phyloP scores from a whole-genome alignment of 108 stramenopile species.

The Cyclotella kingstonii region DNA sequence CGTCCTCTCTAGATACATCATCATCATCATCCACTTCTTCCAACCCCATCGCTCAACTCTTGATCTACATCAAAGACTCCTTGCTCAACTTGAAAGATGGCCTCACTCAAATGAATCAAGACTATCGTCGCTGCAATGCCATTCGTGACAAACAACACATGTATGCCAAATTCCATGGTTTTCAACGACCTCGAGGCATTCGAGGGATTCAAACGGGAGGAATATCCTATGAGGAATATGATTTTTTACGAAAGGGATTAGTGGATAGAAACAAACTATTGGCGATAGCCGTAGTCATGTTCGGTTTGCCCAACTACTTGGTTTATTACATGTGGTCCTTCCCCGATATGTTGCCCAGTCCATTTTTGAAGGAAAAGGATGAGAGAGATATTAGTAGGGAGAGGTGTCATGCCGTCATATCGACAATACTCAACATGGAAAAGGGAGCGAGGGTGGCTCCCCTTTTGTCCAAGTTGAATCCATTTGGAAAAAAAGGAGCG shows the following conservation, averaged over 20 bases:
- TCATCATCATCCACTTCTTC: slow-evolving; percentile 20
- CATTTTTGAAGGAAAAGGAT: slow-evolving; percentile 56
- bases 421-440: slow-evolving; percentile 65
- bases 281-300: slow-evolving; percentile 59
- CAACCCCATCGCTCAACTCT: slow-evolving; percentile 58
- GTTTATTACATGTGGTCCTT: slow-evolving; percentile 80
- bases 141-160: slow-evolving; percentile 61
- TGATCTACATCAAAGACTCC: slow-evolving; percentile 67
- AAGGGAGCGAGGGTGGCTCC: slow-evolving; percentile 57
- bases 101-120: slow-evolving; percentile 50
- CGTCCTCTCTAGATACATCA: not conserved
- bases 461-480: slow-evolving; percentile 69
- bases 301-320: slow-evolving; percentile 67
- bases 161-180: slow-evolving; percentile 17
- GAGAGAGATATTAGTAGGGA: slow-evolving; percentile 49
- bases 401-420: slow-evolving; percentile 70
- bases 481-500: slow-evolving; percentile 63
- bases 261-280: slow-evolving; percentile 74
- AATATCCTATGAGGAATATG: slow-evolving; percentile 60
- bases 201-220: slow-evolving; percentile 32
- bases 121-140: slow-evolving; percentile 70
- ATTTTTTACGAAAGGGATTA: slow-evolving; percentile 68
- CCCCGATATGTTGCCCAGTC: slow-evolving; percentile 77
- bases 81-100: slow-evolving; percentile 63
- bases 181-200: slow-evolving; percentile 29